Evolutionary conservation across 2,329 filamentous ascomycete genomes (phyloP).

Genomic region (Xylogone sp.): DNA sequence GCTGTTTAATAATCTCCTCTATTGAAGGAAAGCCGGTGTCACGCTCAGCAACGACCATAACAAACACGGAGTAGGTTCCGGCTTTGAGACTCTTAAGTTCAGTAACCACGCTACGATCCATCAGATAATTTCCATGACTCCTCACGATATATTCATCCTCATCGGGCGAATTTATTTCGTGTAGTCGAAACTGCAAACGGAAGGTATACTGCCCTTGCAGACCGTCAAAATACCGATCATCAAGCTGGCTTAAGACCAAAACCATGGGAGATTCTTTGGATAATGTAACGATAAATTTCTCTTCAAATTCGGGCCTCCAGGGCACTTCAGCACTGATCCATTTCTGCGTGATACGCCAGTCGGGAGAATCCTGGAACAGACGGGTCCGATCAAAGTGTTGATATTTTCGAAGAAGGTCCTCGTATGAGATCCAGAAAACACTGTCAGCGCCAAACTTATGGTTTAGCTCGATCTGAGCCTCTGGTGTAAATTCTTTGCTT

Average conservation of each 20-base stretch:
- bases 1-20: constrained; percentile 53
- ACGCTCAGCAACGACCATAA: constrained; percentile 50
- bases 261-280: constrained; percentile 54
- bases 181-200: constrained; percentile 44
- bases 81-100: constrained; percentile 53
- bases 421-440: constrained; percentile 61
- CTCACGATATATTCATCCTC: constrained; percentile 58
- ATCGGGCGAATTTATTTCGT: constrained; percentile 44
- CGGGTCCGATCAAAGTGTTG: constrained; percentile 58
- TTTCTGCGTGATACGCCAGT: constrained; percentile 55
- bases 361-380: constrained; percentile 50
- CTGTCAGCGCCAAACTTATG: constrained; percentile 60
- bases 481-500: constrained; percentile 57
- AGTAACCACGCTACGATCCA: constrained; percentile 55
- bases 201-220: constrained; percentile 55
- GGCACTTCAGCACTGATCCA: constrained; percentile 61
- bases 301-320: constrained; percentile 58
- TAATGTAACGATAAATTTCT: constrained; percentile 57
- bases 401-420: constrained; percentile 60
- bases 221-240: constrained; percentile 58
- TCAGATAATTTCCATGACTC: constrained; percentile 54
- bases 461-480: constrained; percentile 52
- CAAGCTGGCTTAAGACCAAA: constrained; percentile 58
- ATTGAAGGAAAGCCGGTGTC: constrained; percentile 39
- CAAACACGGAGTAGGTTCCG: constrained; percentile 53